Evolutionary conservation across 176 grass and related monocot species (phyloP).

Genomic region (Microstegium vimineum): DNA sequence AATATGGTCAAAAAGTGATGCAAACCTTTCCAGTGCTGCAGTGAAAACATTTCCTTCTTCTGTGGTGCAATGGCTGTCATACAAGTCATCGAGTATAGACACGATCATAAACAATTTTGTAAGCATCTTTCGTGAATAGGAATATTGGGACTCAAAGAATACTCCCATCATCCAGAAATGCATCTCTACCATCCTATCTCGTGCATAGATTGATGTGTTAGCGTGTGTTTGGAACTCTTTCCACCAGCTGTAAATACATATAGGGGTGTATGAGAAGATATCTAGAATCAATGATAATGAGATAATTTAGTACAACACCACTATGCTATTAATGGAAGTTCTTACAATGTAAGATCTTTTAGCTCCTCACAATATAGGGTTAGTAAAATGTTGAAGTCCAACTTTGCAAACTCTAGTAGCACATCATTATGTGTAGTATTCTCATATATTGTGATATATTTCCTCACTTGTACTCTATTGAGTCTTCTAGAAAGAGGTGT

Average conservation of each 20-base stretch:
- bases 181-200: not conserved
- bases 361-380: slow-evolving; percentile 26
- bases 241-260: slow-evolving; percentile 35
- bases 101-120: not conserved
- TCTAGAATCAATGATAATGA: not conserved
- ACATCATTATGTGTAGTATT: not conserved
- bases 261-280: not conserved
- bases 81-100: not conserved
- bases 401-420: slow-evolving; percentile 26
- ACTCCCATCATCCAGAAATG: not conserved
- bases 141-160: not conserved
- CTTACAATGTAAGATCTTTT: slow-evolving; percentile 26
- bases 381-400: slow-evolving; percentile 29
- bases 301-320: not conserved
- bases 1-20: not conserved
- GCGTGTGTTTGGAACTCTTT: slow-evolving; percentile 7
- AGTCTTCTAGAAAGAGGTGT: not conserved
- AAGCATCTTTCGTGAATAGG: not conserved
- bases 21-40: not conserved
- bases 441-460: not conserved
- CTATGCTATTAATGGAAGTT: not conserved
- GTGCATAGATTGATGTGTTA: not conserved
- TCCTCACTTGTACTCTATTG: not conserved
- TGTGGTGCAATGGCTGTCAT: not conserved
- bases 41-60: not conserved